Conservation (phyloP, 192 early-diverging fungal species). For the Helicostylum pulchrum region DNA sequence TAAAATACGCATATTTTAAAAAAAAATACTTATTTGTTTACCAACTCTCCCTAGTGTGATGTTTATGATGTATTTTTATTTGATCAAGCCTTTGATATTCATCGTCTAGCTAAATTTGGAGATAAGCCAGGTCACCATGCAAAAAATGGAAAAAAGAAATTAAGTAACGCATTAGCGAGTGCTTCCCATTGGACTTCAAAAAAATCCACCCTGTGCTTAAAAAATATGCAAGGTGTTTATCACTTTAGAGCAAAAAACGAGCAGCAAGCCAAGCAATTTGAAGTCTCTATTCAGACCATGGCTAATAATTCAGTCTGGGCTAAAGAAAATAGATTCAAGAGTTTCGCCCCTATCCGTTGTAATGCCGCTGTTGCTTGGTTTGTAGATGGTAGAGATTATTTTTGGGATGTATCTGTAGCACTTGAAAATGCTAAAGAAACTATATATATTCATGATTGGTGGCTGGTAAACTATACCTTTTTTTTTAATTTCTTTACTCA, state of each 20-base stretch:
- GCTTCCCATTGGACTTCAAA: background rate
- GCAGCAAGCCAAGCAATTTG: constrained; percentile 58
- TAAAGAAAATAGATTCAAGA: constrained; percentile 55
- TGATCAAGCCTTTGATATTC: constrained; percentile 37
- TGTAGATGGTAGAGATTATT: constrained; percentile 75
- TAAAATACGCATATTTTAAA: constrained; percentile 30
- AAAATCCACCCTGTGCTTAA: constrained; percentile 49
- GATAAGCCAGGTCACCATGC: constrained; percentile 19
- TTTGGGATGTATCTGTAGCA: constrained; percentile 66
- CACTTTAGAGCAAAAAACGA: constrained; percentile 64
- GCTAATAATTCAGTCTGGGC: constrained; percentile 50
- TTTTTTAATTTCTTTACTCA: background rate
- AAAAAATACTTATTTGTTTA: background rate
- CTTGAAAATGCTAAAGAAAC: constrained; percentile 65
- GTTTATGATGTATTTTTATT: constrained; percentile 45
- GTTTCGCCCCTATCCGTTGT: constrained; percentile 71
- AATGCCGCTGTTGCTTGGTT: constrained; percentile 61
- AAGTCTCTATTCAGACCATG: constrained; percentile 51
- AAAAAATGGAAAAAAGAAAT: background rate
- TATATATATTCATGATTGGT: constrained; percentile 79
- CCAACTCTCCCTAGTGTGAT: constrained; percentile 31
- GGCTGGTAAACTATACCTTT: constrained; percentile 40
- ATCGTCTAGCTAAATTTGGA: constrained; percentile 29
- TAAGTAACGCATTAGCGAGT: background rate
- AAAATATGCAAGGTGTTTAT: constrained; percentile 58